phyloP scores from a whole-genome alignment of 1,284 basidiomycete genomes.

The Ustilago xerochloae region DNA sequence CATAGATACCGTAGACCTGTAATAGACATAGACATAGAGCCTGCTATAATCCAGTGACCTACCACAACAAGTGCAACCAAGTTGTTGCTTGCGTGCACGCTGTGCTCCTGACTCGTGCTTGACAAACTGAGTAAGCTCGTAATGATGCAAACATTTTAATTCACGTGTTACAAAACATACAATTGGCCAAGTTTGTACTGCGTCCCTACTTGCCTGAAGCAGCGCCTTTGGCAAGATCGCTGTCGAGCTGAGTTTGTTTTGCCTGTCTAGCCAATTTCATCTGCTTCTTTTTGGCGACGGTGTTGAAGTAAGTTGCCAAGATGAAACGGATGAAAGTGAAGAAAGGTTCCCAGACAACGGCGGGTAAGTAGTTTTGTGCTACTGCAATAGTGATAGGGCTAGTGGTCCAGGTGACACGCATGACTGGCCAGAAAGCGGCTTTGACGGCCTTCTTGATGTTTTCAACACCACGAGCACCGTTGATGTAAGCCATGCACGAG shows the following conservation, averaged over 20 bases:
- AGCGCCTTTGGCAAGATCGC: conserved; percentile 53
- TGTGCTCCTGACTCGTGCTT: too few species aligned
- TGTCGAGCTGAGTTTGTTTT: conserved; percentile 30
- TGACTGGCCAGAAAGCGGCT: conserved; percentile 79
- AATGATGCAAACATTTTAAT: background rate
- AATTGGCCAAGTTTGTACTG: background rate
- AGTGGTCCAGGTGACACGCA: conserved; percentile 80
- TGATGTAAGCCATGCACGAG: conserved; percentile 83
- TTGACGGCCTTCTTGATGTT: conserved; percentile 79
- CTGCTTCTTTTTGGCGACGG: conserved; percentile 62
- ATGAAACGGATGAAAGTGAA: conserved; percentile 59
- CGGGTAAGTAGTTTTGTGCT: conserved; percentile 80
- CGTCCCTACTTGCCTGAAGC: conserved; percentile 45
- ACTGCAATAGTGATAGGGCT: conserved; percentile 78
- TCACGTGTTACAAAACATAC: background rate
- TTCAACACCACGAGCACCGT: conserved; percentile 78
- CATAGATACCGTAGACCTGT: background rate
- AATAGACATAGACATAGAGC: background rate
- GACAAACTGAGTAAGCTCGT: background rate
- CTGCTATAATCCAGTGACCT: background rate
- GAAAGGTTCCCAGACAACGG: conserved; percentile 66
- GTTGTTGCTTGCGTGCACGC: too few species aligned
- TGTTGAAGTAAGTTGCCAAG: conserved; percentile 58
- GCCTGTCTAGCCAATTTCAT: conserved; percentile 53
- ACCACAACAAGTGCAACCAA: too few species aligned